These are phyloP conservation scores for Rhizomucor pusillus DNA, from an alignment of 371 early-diverging fungal species.

Conservation along the genomic window DNA sequence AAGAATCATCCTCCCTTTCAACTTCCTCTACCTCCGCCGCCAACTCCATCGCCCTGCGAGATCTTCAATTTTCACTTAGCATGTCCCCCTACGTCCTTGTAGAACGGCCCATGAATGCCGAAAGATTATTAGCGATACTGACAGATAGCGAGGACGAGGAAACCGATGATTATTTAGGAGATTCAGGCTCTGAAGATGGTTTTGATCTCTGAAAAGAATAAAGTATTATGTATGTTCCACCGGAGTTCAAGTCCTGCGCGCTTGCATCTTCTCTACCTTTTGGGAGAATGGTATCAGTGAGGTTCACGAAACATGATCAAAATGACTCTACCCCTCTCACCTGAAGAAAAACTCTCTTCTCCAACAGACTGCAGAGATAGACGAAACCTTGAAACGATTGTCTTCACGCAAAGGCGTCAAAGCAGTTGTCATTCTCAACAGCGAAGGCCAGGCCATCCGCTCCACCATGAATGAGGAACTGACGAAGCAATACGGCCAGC, in stretches of 20 bases:
- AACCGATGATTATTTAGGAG: conserved; percentile 30
- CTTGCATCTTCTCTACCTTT: too few relatives aligned
- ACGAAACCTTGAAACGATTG: conserved; percentile 89
- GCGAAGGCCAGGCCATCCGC: conserved; percentile 82
- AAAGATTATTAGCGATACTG: conserved; percentile 58
- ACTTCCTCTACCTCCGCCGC: conserved; percentile 2
- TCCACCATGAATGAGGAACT: conserved; percentile 81
- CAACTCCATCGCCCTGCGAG: conserved; percentile 27
- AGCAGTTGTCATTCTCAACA: conserved; percentile 75
- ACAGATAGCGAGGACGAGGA: conserved; percentile 58
- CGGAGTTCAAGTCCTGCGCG: too few relatives aligned
- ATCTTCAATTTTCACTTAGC: conserved; percentile 68
- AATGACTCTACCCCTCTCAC: too few relatives aligned
- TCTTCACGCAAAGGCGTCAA: conserved; percentile 80
- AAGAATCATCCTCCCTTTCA: conserved; percentile 1
- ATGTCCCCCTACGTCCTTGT: conserved; percentile 68
- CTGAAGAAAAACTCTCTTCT: conserved; percentile 1
- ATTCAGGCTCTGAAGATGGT: conserved; percentile 24
- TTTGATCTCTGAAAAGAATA: conserved; percentile 16
- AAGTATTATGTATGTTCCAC: too few relatives aligned
- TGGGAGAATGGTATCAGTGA: too few relatives aligned
- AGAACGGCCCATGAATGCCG: conserved; percentile 68
- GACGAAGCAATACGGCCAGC: conserved; percentile 70
- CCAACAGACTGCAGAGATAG: conserved; percentile 66
- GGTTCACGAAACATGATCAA: too few relatives aligned